Base-by-base conservation (phyloP, 306 rosid species). In the Quercus dentata region DNA sequence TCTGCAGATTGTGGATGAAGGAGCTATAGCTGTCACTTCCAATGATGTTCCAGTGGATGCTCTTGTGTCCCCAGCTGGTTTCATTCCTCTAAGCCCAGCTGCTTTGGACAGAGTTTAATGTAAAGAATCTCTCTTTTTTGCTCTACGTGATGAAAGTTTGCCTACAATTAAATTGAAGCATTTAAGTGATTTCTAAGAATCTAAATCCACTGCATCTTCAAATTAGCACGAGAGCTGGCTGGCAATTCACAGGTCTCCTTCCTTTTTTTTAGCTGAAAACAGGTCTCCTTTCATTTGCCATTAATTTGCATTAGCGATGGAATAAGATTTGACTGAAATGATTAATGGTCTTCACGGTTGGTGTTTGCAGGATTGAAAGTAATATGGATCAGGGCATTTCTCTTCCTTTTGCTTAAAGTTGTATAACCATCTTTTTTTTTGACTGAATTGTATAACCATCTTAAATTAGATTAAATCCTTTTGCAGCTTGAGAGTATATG, bases 1-100 rank as follows among this genome's bases (percentile, higher is more conserved):
- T 5, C 49, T 82, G 62, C 99, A 95, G 90, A 91, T 95, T 72
- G 63, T 93, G 77, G 98, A 93, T 80, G 97, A 87, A 75, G 97
- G 90, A 78, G 85, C 80, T 38, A 90, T 92, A 85, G 88, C 94
- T 3, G 68, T 89, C 58, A 93, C 98, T 74, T 76, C 88, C 68
- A 80, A 82, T 69, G 99, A 95, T 76, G 31, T 93, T 74, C 83
- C 80, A 10, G 74, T 93, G 62, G 99, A 95, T 80, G 99, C 91
- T 33, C 96, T 92, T 58, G 98, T 95, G 58, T 80, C 96, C 41
- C 91, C 98, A 4, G 83, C 73, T 4, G 98, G 97, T 76, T 94
- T 91, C 76, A 84, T 95, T 82, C 96, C 93, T 41, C 89, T 91
- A 72, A 93, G 87, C 77, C 8, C 92, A 17, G 83, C 87, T 67